Conservation (phyloP, 345 rosid species). For the Brassica rapa region DNA sequence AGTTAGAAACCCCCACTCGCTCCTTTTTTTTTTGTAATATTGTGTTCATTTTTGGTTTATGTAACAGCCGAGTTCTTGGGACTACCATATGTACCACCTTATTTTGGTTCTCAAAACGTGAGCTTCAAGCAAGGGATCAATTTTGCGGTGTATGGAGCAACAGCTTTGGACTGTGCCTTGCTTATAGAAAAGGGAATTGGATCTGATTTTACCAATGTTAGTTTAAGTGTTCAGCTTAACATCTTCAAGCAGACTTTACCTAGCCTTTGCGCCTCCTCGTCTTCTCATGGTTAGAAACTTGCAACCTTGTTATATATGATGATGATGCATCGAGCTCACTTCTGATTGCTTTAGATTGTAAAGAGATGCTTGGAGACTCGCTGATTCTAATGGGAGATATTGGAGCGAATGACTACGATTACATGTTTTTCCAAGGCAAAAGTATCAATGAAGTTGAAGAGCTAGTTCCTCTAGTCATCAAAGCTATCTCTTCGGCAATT, state of each 20-base stretch:
- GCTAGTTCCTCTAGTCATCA: conserved; percentile 43
- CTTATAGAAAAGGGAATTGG: conserved; percentile 41
- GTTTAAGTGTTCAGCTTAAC: conserved; percentile 45
- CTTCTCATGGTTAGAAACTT: conserved; percentile 36
- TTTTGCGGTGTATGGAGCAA: conserved; percentile 58
- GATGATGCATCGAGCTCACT: neutral
- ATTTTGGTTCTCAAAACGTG: conserved; percentile 34
- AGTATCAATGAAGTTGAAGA: conserved; percentile 25
- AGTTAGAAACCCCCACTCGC: conserved; percentile 1
- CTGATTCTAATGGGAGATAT: conserved; percentile 58
- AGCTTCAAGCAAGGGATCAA: conserved; percentile 48
- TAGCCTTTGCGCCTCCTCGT: conserved; percentile 34
- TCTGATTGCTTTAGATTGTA: conserved; percentile 36
- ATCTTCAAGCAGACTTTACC: conserved; percentile 46
- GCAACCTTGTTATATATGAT: neutral
- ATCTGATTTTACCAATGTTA: conserved; percentile 27
- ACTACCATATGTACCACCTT: conserved; percentile 46
- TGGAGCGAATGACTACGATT: conserved; percentile 55
- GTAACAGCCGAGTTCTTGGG: conserved; percentile 47
- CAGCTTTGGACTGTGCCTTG: conserved; percentile 43
- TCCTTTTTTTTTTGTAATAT: neutral
- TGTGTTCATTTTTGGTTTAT: neutral
- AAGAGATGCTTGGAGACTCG: conserved; percentile 35
- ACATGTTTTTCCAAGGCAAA: conserved; percentile 35
- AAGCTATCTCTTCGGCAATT: conserved; percentile 40